A percentile compares a stretch with the other conserved stretches of the same genome.
Conservation (phyloP, 306 rosid species). For the Neltuma alba region DNA sequence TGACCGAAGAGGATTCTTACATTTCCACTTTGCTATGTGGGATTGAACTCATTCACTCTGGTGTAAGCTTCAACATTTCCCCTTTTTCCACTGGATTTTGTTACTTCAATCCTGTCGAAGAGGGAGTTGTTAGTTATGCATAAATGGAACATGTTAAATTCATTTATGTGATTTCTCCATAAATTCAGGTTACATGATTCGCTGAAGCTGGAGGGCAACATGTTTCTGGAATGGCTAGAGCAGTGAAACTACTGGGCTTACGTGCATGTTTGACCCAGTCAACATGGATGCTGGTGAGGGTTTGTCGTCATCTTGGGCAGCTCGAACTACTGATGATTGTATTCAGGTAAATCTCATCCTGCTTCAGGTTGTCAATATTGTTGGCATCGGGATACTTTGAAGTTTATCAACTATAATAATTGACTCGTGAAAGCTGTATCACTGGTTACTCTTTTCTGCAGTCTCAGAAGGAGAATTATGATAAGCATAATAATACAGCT, state of each 20-base stretch:
- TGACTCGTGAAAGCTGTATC: neutral
- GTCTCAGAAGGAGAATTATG: conserved; percentile 74
- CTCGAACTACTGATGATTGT: conserved; percentile 61
- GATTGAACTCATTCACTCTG: conserved; percentile 80
- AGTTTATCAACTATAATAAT: neutral
- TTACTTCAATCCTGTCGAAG: neutral
- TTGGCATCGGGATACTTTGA: neutral
- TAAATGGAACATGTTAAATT: neutral
- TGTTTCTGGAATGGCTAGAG: conserved; percentile 78
- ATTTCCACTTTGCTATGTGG: conserved; percentile 81
- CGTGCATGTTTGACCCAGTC: conserved; percentile 86
- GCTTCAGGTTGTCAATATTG: neutral
- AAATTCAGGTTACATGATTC: conserved; percentile 81
- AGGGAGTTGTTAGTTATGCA: neutral
- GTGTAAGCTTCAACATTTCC: conserved; percentile 45
- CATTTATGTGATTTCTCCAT: neutral
- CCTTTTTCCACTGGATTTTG: neutral
- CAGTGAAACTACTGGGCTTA: conserved; percentile 66
- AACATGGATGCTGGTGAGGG: conserved; percentile 82
- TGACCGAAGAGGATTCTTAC: conserved; percentile 77
- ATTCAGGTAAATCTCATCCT: conserved; percentile 50
- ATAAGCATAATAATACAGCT: conserved; percentile 70
- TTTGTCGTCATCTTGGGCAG: conserved; percentile 69
- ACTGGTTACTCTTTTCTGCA: conserved; percentile 22
- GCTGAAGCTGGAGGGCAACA: conserved; percentile 97